Percentiles rank a stretch among this genome's conserved stretches.
These are phyloP conservation scores for Dactylella cylindrospora DNA, from an alignment of 2,329 filamentous ascomycete genomes.

Conservation along the genomic window DNA sequence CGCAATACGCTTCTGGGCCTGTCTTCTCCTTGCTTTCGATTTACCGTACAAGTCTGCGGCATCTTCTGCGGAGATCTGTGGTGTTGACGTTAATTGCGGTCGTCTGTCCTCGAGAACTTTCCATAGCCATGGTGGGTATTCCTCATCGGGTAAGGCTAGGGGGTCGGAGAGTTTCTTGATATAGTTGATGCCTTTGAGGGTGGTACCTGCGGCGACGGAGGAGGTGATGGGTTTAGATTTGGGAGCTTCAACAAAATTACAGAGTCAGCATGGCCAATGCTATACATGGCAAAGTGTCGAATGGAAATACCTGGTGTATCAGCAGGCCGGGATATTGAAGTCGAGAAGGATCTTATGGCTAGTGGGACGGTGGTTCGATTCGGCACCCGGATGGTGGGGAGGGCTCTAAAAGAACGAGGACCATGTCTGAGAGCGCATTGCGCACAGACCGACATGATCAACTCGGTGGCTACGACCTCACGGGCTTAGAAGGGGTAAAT, in stretches of 20 bases:
- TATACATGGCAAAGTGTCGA: background rate
- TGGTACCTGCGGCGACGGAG: constrained; percentile 62
- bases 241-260: constrained; percentile 1
- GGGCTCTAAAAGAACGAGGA: constrained; percentile 7
- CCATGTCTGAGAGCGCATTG: constrained; percentile 27
- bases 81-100: constrained; percentile 50
- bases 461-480: too few species aligned
- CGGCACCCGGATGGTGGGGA: background rate
- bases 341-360: constrained; percentile 23
- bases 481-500: too few species aligned
- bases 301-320: background rate
- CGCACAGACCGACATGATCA: constrained; percentile 28
- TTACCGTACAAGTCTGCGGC: constrained; percentile 78
- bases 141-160: constrained; percentile 70
- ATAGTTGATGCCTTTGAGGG: constrained; percentile 74
- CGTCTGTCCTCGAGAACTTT: constrained; percentile 63
- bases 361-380: background rate
- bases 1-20: constrained; percentile 48
- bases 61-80: constrained; percentile 55
- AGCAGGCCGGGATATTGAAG: constrained; percentile 4
- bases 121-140: constrained; percentile 83
- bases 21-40: constrained; percentile 51
- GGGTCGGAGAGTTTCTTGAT: constrained; percentile 72
- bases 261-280: too few species aligned
- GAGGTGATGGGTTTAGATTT: constrained; percentile 27